These are phyloP conservation scores for Secale cereale DNA, from an alignment of 176 grass and related monocot species.

Conservation along the genomic window DNA sequence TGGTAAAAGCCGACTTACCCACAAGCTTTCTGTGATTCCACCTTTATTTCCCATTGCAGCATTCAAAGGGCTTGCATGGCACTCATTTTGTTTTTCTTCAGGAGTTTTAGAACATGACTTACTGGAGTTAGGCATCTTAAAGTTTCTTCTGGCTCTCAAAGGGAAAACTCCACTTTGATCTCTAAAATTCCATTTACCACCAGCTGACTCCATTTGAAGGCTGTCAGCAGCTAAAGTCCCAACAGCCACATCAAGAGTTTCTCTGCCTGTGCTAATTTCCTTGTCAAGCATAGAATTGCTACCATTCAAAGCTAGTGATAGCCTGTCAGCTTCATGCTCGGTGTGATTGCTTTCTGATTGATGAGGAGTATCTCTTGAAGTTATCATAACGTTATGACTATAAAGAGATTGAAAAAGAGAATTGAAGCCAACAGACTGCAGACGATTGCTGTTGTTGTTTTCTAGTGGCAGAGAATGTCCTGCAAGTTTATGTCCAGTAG, in stretches of 20 bases:
- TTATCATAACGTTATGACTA: slow-evolving; percentile 44
- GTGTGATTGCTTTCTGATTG: slow-evolving; percentile 44
- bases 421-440: slow-evolving; percentile 50
- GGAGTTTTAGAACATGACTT: slow-evolving; percentile 28
- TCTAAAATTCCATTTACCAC: slow-evolving; percentile 22
- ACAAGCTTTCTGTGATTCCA: slow-evolving; percentile 55
- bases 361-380: slow-evolving; percentile 31
- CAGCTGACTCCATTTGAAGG: slow-evolving; percentile 30
- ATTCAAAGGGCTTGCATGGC: slow-evolving; percentile 26
- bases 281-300: not conserved
- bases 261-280: slow-evolving; percentile 15
- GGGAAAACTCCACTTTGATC: slow-evolving; percentile 28
- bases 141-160: slow-evolving; percentile 26
- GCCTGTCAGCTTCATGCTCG: slow-evolving; percentile 10
- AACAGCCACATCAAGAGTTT: slow-evolving; percentile 21
- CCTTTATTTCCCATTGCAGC: slow-evolving; percentile 11
- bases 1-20: slow-evolving; percentile 77
- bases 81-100: slow-evolving; percentile 44
- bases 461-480: slow-evolving; percentile 29
- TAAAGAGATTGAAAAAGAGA: slow-evolving; percentile 79
- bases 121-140: slow-evolving; percentile 28
- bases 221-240: not conserved
- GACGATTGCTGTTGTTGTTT: slow-evolving; percentile 20
- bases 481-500: slow-evolving; percentile 35
- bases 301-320: slow-evolving; percentile 19